A percentile compares a stretch with the other conserved stretches of the same genome.
Conservation (phyloP, 2,329 filamentous ascomycete genomes). For the Blastomyces silverae region DNA sequence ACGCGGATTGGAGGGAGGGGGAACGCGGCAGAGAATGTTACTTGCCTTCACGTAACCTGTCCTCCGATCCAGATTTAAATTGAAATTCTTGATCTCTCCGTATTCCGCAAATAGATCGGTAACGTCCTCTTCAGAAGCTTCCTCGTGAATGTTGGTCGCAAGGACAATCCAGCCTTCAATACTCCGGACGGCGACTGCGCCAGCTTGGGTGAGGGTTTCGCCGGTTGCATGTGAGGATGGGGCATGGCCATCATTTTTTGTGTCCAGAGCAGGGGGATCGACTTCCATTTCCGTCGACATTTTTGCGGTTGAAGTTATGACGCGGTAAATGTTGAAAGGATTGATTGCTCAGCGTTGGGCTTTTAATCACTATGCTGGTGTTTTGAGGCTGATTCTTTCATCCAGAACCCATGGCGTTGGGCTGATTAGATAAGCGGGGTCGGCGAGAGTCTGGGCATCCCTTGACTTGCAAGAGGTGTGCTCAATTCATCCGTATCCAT, state of each 20-base stretch:
- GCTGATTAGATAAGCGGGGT: constrained; percentile 3
- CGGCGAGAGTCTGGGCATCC: not conserved
- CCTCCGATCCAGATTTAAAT: constrained; percentile 58
- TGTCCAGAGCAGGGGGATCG: constrained; percentile 33
- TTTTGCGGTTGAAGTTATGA: constrained; percentile 10
- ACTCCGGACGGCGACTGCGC: constrained; percentile 55
- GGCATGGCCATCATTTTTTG: constrained; percentile 28
- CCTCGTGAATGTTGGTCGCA: constrained; percentile 63
- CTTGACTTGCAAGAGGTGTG: not conserved
- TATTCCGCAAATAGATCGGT: constrained; percentile 60
- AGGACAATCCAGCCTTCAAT: constrained; percentile 65
- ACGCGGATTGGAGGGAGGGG: not conserved
- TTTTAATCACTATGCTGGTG: not conserved
- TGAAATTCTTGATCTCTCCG: constrained; percentile 61
- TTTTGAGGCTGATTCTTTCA: not conserved
- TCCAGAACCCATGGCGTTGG: not conserved
- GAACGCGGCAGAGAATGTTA: constrained; percentile 7
- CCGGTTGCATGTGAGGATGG: constrained; percentile 29
- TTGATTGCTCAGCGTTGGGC: not conserved
- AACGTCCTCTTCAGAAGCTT: constrained; percentile 60
- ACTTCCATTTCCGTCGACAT: constrained; percentile 45
- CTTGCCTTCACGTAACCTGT: constrained; percentile 62
- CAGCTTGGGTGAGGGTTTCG: constrained; percentile 41
- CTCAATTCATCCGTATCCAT: not conserved
- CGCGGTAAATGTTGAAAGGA: not conserved